Evolutionary conservation across 768 basidiomycete genomes (phyloP).

Genomic region (Chlorophyllum brunneum): DNA sequence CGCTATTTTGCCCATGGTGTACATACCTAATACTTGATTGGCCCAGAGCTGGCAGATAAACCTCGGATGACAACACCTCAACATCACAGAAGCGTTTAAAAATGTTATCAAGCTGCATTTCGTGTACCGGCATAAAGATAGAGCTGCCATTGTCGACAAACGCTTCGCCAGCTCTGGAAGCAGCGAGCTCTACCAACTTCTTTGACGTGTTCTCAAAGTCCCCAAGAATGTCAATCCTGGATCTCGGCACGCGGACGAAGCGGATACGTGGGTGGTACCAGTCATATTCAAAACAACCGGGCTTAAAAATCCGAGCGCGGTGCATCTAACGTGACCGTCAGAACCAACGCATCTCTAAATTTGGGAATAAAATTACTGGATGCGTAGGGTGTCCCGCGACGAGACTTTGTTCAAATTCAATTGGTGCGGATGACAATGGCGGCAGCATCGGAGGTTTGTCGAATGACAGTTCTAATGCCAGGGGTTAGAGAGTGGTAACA

Average conservation of each 20-base stretch:
- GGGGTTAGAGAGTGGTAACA: not conserved
- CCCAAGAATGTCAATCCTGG: conserved; percentile 36
- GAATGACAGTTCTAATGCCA: conserved; percentile 33
- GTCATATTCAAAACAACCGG: conserved; percentile 35
- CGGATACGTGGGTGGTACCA: conserved; percentile 52
- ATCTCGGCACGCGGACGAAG: conserved; percentile 39
- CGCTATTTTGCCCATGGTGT: not conserved
- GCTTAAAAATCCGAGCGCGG: conserved; percentile 41
- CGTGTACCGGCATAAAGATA: conserved; percentile 48
- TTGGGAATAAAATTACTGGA: conserved; percentile 33
- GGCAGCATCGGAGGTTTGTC: conserved; percentile 40
- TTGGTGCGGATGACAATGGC: conserved; percentile 33
- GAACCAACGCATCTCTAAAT: not conserved
- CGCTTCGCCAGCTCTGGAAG: conserved; percentile 25
- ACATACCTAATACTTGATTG: conserved; percentile 53
- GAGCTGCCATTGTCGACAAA: conserved; percentile 24
- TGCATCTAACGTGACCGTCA: conserved; percentile 41
- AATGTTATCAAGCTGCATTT: conserved; percentile 47
- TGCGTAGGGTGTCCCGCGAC: conserved; percentile 59
- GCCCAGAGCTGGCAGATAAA: conserved; percentile 38
- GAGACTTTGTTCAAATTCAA: conserved; percentile 57
- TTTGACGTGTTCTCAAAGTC: conserved; percentile 35
- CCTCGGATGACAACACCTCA: conserved; percentile 36
- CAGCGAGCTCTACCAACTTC: conserved; percentile 28
- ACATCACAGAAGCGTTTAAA: conserved; percentile 38